Evolutionary conservation across 129 eudicot genomes (phyloP), one percentile per base, ranked within the genome.

Genomic region (Escallonia rubra): DNA sequence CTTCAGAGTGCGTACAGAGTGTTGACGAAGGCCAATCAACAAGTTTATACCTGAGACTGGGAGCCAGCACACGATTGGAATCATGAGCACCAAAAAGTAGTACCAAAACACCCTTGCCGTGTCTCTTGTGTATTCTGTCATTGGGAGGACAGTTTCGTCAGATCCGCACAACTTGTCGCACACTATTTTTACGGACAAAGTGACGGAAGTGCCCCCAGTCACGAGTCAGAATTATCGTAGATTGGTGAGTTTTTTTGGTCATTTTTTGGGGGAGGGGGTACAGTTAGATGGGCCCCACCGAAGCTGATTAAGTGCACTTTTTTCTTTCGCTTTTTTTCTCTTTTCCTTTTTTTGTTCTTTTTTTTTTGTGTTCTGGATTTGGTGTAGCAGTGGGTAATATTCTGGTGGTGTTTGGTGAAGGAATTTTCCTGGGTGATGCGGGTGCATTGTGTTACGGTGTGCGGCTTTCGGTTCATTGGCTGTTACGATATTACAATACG

Each of bases 141-240:
- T 16, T 11, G n/a, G 16, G 50, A 50, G 23, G 69, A 48, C 59
- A 45, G 70, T 16, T 63, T 52, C 48, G 65, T 61, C 39, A 61
- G 50, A 10, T 11, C 23, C 34, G 13, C 11, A 61, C 42, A 10
- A 61, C 8, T n/a, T n/a, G n/a, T n/a, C n/a, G n/a, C n/a, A n/a
- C n/a, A n/a, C n/a, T n/a, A n/a, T n/a, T n/a, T n/a, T n/a, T n/a
- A n/a, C n/a, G n/a, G n/a, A n/a, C n/a, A n/a, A n/a, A n/a, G n/a
- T n/a, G n/a, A 69, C 79, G 45, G 44, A 11, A 42, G 16, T 74
- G 39, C 79, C 83, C 79, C 52, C 14, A 39, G 4, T 55, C 43
- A 49, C 57, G 48, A 41, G 46, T 49, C 52, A 43, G 12, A 50
- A 43, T 51, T 46, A 63, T 76, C 66, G 51, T 59, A 23, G 55